Percentiles rank a stretch among this genome's conserved stretches.
Evolutionary conservation across 1,284 basidiomycete species (phyloP).

Genomic region (Vanrija sp.): DNA sequence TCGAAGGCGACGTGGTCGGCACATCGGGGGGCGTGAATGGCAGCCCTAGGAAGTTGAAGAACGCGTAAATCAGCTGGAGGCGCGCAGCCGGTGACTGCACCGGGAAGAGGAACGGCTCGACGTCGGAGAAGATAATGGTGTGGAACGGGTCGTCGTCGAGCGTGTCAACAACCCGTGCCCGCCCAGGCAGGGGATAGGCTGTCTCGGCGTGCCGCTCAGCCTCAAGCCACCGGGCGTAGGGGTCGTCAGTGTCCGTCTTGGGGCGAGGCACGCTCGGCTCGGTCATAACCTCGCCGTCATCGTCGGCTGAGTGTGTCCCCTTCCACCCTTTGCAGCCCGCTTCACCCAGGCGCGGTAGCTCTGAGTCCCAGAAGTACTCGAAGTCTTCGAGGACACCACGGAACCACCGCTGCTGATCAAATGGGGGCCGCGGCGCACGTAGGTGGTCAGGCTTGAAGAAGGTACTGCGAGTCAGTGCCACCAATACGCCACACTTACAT

Average conservation of each 20-base stretch:
- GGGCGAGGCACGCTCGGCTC: neutral
- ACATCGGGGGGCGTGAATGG: constrained; percentile 51
- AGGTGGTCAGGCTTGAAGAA: constrained; percentile 46
- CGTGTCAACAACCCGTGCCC: constrained; percentile 56
- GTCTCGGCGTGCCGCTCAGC: constrained; percentile 59
- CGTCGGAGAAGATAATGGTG: constrained; percentile 73
- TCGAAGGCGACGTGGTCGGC: constrained; percentile 42
- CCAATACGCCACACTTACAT: constrained; percentile 32
- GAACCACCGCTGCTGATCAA: constrained; percentile 26
- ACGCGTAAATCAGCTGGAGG: constrained; percentile 65
- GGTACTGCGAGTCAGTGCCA: constrained; percentile 29
- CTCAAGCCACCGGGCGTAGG: constrained; percentile 65
- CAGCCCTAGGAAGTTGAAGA: constrained; percentile 72
- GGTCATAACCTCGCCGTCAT: neutral
- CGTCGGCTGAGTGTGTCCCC: constrained; percentile 11
- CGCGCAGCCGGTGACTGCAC: constrained; percentile 57
- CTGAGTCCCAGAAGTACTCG: constrained; percentile 54
- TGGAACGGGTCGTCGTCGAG: constrained; percentile 65
- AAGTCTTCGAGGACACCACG: constrained; percentile 39
- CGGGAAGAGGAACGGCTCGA: constrained; percentile 64
- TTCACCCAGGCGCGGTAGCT: constrained; percentile 53
- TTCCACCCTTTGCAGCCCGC: constrained; percentile 49
- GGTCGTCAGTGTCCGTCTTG: constrained; percentile 51
- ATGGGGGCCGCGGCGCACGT: constrained; percentile 11
- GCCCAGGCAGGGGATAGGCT: constrained; percentile 55